Evolutionary conservation across 345 rosid species (phyloP).

Genomic region (Firmiana major): DNA sequence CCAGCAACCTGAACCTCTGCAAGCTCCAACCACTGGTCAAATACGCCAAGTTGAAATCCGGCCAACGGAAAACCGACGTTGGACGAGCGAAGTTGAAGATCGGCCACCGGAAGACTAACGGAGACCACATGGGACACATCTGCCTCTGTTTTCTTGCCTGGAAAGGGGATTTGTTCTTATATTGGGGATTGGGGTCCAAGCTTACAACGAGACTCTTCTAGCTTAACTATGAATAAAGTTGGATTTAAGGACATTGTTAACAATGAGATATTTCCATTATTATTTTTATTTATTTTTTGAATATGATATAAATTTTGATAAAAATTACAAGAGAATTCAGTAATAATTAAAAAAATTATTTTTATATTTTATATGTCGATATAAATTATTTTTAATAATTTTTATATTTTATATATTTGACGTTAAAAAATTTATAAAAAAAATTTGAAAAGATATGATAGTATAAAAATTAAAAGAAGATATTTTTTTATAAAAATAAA

Average conservation of each 20-base stretch:
- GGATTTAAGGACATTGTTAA: background rate
- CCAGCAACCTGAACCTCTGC: conserved; percentile 33
- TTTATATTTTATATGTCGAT: no score
- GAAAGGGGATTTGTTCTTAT: background rate
- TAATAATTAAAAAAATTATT: no score
- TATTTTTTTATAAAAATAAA: no score
- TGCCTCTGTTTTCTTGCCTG: background rate
- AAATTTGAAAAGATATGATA: no score
- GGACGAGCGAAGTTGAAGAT: conserved; percentile 34
- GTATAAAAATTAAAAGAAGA: no score
- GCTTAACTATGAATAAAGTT: background rate
- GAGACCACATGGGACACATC: conserved; percentile 19
- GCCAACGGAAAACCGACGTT: conserved; percentile 49
- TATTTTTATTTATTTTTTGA: no score
- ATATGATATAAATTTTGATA: no score
- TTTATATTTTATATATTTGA: no score
- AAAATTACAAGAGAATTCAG: no score
- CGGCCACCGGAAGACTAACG: conserved; percentile 50
- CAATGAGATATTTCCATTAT: background rate
- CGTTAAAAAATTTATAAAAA: no score
- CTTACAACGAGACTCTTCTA: background rate
- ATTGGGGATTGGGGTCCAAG: background rate
- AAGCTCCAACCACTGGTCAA: conserved; percentile 32
- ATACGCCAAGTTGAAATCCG: conserved; percentile 48
- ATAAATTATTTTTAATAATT: no score